Percentiles rank a stretch among this genome's conserved stretches.
These are phyloP conservation scores for Leccinellum rugosiceps DNA, from an alignment of 768 basidiomycete genomes.

Conservation along the genomic window DNA sequence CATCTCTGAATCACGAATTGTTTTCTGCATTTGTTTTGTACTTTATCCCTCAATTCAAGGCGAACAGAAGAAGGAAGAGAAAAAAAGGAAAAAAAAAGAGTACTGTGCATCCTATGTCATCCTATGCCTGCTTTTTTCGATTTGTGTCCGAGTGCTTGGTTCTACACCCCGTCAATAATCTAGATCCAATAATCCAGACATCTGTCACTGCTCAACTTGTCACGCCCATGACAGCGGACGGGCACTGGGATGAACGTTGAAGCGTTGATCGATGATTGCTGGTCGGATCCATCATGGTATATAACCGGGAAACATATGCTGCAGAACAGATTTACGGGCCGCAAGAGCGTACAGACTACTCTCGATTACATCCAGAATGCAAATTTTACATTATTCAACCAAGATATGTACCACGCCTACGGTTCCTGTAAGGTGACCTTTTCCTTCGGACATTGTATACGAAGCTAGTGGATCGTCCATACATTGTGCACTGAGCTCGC, in stretches of 20 bases:
- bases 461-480: background rate
- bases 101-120: background rate
- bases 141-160: background rate
- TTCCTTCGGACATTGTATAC: background rate
- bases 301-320: background rate
- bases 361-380: background rate
- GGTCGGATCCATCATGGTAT: background rate
- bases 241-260: background rate
- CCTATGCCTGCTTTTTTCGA: background rate
- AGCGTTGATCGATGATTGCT: background rate
- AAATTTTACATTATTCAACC: background rate
- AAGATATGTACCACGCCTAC: background rate
- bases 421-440: background rate
- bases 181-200: background rate
- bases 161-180: background rate
- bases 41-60: background rate
- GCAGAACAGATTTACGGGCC: background rate
- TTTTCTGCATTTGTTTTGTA: background rate
- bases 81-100: background rate
- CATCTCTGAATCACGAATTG: background rate
- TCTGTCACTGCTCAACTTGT: background rate
- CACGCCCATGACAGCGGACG: background rate
- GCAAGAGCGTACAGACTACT: background rate
- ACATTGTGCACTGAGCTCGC: background rate
- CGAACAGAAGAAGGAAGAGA: background rate